These are phyloP conservation scores for Colletotrichum sp. DNA, from an alignment of 2,329 filamentous ascomycete species.

Conservation along the genomic window DNA sequence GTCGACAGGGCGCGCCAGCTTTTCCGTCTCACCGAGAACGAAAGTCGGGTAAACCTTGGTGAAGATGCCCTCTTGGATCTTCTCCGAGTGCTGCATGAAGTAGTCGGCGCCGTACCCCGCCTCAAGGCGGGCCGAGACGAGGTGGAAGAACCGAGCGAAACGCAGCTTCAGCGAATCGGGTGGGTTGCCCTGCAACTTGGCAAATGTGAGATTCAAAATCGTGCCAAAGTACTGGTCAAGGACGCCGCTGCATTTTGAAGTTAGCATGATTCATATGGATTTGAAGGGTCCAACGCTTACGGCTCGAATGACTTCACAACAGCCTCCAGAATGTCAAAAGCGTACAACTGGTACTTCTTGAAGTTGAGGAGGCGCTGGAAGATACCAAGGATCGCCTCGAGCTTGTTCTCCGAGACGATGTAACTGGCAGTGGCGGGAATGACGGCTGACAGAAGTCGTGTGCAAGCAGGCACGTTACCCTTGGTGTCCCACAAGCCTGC, in stretches of 20 bases:
- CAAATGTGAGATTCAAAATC: conserved; percentile 83
- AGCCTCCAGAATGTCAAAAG: conserved; percentile 88
- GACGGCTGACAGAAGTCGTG: conserved; percentile 82
- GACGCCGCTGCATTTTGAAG: conserved; percentile 50
- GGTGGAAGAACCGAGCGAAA: conserved; percentile 94
- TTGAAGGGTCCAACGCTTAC: conserved; percentile 50
- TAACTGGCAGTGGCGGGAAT: conserved; percentile 77
- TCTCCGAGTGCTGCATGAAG: conserved; percentile 85
- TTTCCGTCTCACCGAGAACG: conserved; percentile 87
- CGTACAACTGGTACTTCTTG: conserved; percentile 84
- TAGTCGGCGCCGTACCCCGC: conserved; percentile 90
- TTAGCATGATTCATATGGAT: background rate
- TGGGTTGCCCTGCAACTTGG: conserved; percentile 69
- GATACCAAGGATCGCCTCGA: conserved; percentile 90
- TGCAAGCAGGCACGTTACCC: conserved; percentile 91
- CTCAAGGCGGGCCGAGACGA: conserved; percentile 79
- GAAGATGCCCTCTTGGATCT: conserved; percentile 81
- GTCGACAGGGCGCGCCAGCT: conserved; percentile 85
- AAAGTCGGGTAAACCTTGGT: conserved; percentile 84
- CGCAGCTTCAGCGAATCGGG: conserved; percentile 84
- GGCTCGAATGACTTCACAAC: conserved; percentile 75
- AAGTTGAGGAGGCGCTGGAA: conserved; percentile 88
- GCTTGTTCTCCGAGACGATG: conserved; percentile 79
- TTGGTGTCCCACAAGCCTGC: conserved; percentile 89
- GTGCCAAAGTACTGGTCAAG: conserved; percentile 80